Percentiles rank a stretch among this genome's conserved stretches.
These are phyloP conservation scores for Lentinula novae-zelandiae DNA, from an alignment of 1,284 basidiomycete genomes.

Conservation along the genomic window DNA sequence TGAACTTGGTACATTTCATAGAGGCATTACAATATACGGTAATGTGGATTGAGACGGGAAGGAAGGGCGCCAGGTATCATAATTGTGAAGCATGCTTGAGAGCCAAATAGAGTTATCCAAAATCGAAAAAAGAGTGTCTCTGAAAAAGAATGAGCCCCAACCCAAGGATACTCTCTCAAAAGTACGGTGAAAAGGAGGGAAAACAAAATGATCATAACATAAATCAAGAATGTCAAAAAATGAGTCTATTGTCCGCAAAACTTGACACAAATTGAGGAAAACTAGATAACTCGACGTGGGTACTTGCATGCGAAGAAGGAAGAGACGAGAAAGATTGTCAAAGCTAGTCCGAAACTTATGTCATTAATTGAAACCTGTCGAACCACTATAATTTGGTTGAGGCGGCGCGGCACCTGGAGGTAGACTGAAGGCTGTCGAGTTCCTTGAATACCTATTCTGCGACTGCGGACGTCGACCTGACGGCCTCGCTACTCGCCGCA, in stretches of 20 bases:
- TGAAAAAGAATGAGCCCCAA: neutral
- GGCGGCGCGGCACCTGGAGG: slow-evolving; percentile 77
- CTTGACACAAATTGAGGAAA: neutral
- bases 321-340: slow-evolving; percentile 8
- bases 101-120: neutral
- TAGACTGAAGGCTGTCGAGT: slow-evolving; percentile 46
- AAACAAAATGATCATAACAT: neutral
- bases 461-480: slow-evolving; percentile 50
- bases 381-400: slow-evolving; percentile 33
- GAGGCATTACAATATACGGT: slow-evolving; percentile 13
- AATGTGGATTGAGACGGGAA: neutral
- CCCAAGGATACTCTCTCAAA: neutral
- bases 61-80: slow-evolving; percentile 12
- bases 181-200: neutral
- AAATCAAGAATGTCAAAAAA: slow-evolving; percentile 7
- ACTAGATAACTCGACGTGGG: neutral
- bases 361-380: slow-evolving; percentile 8
- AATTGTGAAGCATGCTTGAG: neutral
- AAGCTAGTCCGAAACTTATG: slow-evolving; percentile 10
- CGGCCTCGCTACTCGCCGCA: slow-evolving; percentile 65
- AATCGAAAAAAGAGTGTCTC: neutral
- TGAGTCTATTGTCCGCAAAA: neutral
- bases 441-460: slow-evolving; percentile 72
- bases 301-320: slow-evolving; percentile 4
- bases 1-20: slow-evolving; percentile 1